Base-by-base conservation (phyloP, 768 basidiomycete species). In the Pulveroboletus sp. region DNA sequence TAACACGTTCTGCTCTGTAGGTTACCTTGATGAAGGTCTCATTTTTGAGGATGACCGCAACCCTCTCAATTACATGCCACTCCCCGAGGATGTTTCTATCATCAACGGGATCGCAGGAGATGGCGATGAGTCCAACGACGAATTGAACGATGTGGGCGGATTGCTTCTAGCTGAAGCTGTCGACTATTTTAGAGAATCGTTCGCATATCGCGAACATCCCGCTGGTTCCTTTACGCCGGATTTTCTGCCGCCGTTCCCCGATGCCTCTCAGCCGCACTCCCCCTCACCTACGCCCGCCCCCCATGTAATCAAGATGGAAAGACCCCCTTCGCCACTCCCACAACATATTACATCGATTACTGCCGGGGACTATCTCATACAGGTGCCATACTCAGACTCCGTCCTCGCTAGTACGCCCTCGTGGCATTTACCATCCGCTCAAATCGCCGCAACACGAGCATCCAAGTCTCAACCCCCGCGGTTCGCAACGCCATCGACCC, bases 381-480 rank as follows among this genome's bases (percentile, higher is more conserved):
- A 81, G 59, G 78, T 89, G 1, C 85, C 88, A 5, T 91, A 91
- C 59, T 77, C 76, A 2, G 80, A 84, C 56, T 91, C 89, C 0
- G 75, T 84, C 4, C 78, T 91, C 21, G 76, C 85, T 5, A 70
- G 74, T 7, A 72, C 78, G 7, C 76, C 85, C 15, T 77, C 84
- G 59, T 83, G 85, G 81, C 87, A 89, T 62, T 71, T 90, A 0
- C 86, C 84, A 3, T 59, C 84, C 2, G 58, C 78, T 2, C 61
- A 65, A 7, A 62, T 63, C 4, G 64, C 74, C 7, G 49, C 61
- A 0, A 53, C 57, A 9, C 57, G 58, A 3, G 38, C 57, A 6
- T 53, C 68, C 28, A 57, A 59, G 10, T 11, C 57, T 0, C 57
- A 56, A 17, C 42, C 58, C 3, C 14, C 65, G 26, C 74, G 72